Conservation (phyloP, 352 stramenopile species). For the Sclerospora graminicola region DNA sequence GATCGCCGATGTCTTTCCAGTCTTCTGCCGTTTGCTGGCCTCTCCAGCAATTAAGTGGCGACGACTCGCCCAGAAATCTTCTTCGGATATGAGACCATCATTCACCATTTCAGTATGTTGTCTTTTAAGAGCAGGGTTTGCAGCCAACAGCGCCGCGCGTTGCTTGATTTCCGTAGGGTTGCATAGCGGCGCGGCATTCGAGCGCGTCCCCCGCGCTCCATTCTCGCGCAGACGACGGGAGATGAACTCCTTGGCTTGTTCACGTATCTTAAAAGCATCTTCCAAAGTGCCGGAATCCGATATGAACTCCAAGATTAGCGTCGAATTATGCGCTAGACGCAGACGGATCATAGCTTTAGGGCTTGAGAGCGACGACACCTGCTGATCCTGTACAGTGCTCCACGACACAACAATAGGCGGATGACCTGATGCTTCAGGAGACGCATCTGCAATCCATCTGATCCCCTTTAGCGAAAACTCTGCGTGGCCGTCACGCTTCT, state of each 20-base stretch:
- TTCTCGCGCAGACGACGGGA: slow-evolving; percentile 37
- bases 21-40: slow-evolving; percentile 78
- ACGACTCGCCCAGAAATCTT: slow-evolving; percentile 80
- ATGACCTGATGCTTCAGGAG: slow-evolving; percentile 11
- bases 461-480: slow-evolving; percentile 50
- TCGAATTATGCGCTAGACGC: slow-evolving; percentile 49
- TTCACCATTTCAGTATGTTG: slow-evolving; percentile 86
- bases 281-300: slow-evolving; percentile 33
- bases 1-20: slow-evolving; percentile 75
- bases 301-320: slow-evolving; percentile 66
- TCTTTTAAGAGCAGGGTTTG: slow-evolving; percentile 67
- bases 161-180: slow-evolving; percentile 79
- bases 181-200: slow-evolving; percentile 42
- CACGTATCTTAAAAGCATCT: slow-evolving; percentile 57
- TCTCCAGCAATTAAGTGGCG: slow-evolving; percentile 77
- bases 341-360: slow-evolving; percentile 79
- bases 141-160: slow-evolving; percentile 58
- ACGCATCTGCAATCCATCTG: slow-evolving; percentile 41
- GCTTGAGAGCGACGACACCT: slow-evolving; percentile 63
- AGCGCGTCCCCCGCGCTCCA: slow-evolving; percentile 24
- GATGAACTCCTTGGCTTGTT: slow-evolving; percentile 63
- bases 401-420: slow-evolving; percentile 51
- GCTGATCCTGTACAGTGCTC: slow-evolving; percentile 66
- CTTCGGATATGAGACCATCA: slow-evolving; percentile 73
- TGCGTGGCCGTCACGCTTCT: slow-evolving; percentile 64